These are phyloP conservation scores for Proteromonas lacertae DNA, from an alignment of 352 stramenopile genomes.

Conservation along the genomic window DNA sequence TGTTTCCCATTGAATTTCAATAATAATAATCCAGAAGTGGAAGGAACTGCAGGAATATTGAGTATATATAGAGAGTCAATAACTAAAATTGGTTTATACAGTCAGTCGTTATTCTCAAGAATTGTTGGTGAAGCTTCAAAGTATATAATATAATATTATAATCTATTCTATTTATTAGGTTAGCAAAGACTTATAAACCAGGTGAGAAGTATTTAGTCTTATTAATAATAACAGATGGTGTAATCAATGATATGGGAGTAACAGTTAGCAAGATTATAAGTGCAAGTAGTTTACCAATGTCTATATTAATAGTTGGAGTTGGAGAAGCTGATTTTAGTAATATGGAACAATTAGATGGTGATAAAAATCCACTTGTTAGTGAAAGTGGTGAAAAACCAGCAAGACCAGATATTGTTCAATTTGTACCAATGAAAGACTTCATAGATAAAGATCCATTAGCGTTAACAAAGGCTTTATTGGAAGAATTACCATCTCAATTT, in stretches of 20 bases:
- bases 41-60: conserved; percentile 25
- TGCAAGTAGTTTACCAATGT: conserved; percentile 16
- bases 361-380: conserved; percentile 11
- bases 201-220: no score
- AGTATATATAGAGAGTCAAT: conserved; percentile 13
- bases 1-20: no score
- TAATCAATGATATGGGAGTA: conserved; percentile 41
- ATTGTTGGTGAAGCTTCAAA: conserved; percentile 8
- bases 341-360: conserved; percentile 28
- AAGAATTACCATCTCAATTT: conserved; percentile 27
- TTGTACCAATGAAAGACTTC: conserved; percentile 17
- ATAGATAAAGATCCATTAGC: conserved; percentile 7
- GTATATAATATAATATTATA: no score
- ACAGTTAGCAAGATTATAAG: conserved; percentile 18
- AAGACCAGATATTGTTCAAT: conserved; percentile 30
- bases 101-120: conserved; percentile 13
- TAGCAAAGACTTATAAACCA: no score
- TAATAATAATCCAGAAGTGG: no score
- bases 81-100: conserved; percentile 8
- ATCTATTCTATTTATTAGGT: no score
- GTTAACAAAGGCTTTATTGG: conserved; percentile 20
- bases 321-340: conserved; percentile 23
- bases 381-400: conserved; percentile 10
- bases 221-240: no score
- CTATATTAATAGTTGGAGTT: conserved; percentile 30